Evolutionary conservation across 2,329 filamentous ascomycete species (phyloP), one percentile per base, ranked within the genome.

Genomic region (Sodiomyces alkalinus): DNA sequence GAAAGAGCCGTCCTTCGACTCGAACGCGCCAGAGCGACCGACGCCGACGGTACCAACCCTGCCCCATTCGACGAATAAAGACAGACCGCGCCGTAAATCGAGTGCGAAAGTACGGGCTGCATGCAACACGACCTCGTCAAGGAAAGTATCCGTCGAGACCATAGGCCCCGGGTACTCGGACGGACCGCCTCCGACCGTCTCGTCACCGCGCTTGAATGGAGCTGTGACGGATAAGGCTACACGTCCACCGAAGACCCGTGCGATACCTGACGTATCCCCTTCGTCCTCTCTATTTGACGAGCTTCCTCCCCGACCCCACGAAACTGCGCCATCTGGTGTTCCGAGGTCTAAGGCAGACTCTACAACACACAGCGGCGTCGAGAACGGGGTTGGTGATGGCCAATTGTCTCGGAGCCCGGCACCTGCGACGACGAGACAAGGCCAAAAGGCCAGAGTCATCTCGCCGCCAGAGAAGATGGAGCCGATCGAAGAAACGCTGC

Each of bases 201-300:
- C 47, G 12, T 47, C 48, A 7, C 42, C 50, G 6, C 45, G 46
- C 10, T 18, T 49, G 3, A 45, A 41, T 18, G 41, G 39, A 9
- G 42, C 45, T 10, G 39, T 46, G 13, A 43, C 47, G 15, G 54
- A 58, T n/a, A 57, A 53, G 35, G 38, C 48, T 14, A 33, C 38
- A 12, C 44, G 51, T 15, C 33, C 45, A n/a, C 32, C 46, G 1
- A 55, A 51, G 31, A 33, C 38, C 19, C 42, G 45, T 14, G 40
- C 39, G 7, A 44, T 55, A 7, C 47, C 51, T 3, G 52, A 53
- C 22, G 44, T 53, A 13, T 48, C 54, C 5, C 33, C 44, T 2
- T 51, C 48, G 21, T 47, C 52, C 5, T 45, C 46, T 0, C 55
- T 57, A 24, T 56, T 55, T 23, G 54, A 56, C 26, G 53, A 53